Evolutionary conservation across 768 basidiomycete species (phyloP), one percentile per base, ranked within the genome.

Genomic region (Panellus pusillus): DNA sequence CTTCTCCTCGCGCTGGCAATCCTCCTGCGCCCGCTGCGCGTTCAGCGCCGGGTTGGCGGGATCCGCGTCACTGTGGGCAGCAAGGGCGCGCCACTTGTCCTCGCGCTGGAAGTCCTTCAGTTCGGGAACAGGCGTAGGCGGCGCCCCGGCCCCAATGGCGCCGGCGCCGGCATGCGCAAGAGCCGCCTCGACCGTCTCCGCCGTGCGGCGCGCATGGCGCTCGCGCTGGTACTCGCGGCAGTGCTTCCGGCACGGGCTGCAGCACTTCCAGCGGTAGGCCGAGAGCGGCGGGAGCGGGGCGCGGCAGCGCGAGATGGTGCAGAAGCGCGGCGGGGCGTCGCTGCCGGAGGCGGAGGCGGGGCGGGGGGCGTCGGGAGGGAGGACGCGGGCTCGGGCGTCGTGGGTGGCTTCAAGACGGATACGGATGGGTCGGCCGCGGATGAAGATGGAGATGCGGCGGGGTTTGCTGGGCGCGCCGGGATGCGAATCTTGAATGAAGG

Each of bases 191-290:
- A 27, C 45, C 7, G 40, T 20, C 18, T 15, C 27, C 4, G 37
- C 47, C 1, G 54, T 41, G 18, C 51, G n/a, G 29, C 59, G 59
- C 17, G 17, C 29, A 35, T 35, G 50, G n/a, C 59, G 59, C 2
- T 39, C 52, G 52, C 59, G 59, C 36, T 57, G 55, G 48, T 61
- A 61, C 45, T 61, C 55, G 27, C 59, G 59, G 45, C 56, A 61
- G 31, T 54, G 55, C 36, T 49, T 54, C 24, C 59, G 54, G 32
- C 59, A 61, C 17, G 59, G 17, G 35, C 51, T 28, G 24, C 59
- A 61, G 41, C 59, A 61, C 17, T 61, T 61, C 59, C 59, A 61
- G 37, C 59, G 59, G 42, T 61, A 61, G 2, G 41, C 20, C 13
- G 59, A 14, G 29, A 38, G 32, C 17, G 55, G 48, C 8, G 55